Conservation (phyloP, 176 grass and related monocot species). For the Cenchrus fungigraminus region DNA sequence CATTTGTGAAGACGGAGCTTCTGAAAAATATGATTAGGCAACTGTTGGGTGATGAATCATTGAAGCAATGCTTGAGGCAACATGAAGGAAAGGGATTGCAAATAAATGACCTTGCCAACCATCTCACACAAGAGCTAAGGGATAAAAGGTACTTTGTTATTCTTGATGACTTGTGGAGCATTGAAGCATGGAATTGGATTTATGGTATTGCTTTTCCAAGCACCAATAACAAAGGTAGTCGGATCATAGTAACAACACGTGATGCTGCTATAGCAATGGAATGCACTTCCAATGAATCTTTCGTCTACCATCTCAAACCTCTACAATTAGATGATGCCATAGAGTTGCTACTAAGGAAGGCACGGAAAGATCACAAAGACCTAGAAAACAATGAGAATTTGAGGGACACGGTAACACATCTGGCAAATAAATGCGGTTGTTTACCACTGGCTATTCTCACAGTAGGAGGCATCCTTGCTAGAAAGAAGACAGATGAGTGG, state of each 20-base stretch:
- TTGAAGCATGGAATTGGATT: not conserved
- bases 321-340: not conserved
- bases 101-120: not conserved
- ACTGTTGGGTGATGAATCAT: not conserved
- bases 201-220: no score
- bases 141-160: slow-evolving; percentile 31
- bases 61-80: not conserved
- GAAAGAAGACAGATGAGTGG: not conserved
- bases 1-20: not conserved
- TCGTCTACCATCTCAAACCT: not conserved
- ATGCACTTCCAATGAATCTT: no score
- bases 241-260: not conserved
- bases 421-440: not conserved
- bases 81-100: not conserved
- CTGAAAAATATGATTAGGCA: not conserved
- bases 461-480: not conserved
- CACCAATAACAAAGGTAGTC: not conserved
- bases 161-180: slow-evolving; percentile 40
- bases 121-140: accelerated
- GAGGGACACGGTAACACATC: not conserved
- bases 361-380: not conserved
- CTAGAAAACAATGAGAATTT: not conserved
- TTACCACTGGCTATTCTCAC: not conserved
- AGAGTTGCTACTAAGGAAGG: not conserved
- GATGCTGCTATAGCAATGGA: no score